Percentiles rank a stretch among this genome's conserved stretches.
Conservation (phyloP, 345 rosid genomes). For the Rhodamnia rubescens region DNA sequence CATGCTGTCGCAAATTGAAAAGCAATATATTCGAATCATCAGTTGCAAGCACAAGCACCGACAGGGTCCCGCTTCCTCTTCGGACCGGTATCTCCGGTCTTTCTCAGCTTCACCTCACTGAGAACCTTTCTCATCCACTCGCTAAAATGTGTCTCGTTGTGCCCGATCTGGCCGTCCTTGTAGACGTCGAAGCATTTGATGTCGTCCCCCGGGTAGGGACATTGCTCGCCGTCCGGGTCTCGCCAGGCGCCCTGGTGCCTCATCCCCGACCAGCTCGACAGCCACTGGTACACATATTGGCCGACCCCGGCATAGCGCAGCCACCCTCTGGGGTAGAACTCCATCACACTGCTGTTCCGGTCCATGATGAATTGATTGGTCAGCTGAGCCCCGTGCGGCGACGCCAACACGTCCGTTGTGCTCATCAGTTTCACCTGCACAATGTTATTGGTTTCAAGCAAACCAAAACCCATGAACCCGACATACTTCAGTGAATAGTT, state of each 20-base stretch:
- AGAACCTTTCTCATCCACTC: conserved; percentile 42
- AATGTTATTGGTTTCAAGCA: background rate
- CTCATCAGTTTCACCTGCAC: conserved; percentile 49
- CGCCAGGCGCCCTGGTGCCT: conserved; percentile 59
- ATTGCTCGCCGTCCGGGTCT: conserved; percentile 39
- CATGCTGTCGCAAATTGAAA: background rate
- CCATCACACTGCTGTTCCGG: conserved; percentile 55
- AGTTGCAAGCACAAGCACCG: background rate
- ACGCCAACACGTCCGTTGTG: conserved; percentile 41
- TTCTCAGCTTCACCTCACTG: conserved; percentile 10
- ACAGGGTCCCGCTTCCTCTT: background rate
- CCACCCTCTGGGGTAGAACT: conserved; percentile 70
- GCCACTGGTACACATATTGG: conserved; percentile 50
- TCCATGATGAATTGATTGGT: conserved; percentile 68
- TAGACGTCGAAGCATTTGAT: conserved; percentile 47
- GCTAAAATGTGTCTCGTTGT: conserved; percentile 34
- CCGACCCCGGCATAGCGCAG: conserved; percentile 55
- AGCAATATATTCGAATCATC: background rate
- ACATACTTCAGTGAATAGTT: background rate
- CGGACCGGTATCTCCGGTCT: background rate
- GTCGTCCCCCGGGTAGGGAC: conserved; percentile 39
- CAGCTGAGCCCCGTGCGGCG: conserved; percentile 66
- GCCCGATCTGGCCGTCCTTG: conserved; percentile 44
- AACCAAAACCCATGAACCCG: background rate
- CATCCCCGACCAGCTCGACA: conserved; percentile 70